Conservation (phyloP, 2,329 filamentous ascomycete genomes). For the Arthrinium puccinioides region DNA sequence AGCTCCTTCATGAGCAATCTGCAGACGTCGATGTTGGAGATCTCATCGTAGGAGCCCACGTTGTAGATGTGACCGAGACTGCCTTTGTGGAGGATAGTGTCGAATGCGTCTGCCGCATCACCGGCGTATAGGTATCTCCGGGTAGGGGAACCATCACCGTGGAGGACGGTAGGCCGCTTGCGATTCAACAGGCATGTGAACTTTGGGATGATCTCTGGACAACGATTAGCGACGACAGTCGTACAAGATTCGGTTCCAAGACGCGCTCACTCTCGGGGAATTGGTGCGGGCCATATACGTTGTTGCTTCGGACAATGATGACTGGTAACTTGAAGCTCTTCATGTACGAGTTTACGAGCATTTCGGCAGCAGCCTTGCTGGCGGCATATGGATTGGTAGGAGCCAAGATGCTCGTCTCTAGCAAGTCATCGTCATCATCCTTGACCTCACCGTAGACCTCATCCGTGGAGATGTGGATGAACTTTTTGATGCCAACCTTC, state of each 20-base stretch:
- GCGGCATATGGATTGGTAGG: constrained; percentile 80
- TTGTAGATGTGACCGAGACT: constrained; percentile 73
- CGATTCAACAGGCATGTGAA: constrained; percentile 68
- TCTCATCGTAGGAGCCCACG: constrained; percentile 69
- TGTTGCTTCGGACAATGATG: constrained; percentile 76
- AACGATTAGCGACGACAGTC: constrained; percentile 4
- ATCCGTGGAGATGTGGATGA: constrained; percentile 79
- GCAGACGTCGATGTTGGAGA: constrained; percentile 67
- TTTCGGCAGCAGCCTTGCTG: constrained; percentile 75
- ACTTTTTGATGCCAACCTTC: constrained; percentile 61
- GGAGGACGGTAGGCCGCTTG: constrained; percentile 59
- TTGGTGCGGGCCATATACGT: constrained; percentile 80
- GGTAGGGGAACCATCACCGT: constrained; percentile 69
- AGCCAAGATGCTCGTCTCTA: constrained; percentile 66
- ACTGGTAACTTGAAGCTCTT: constrained; percentile 76
- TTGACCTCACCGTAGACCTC: constrained; percentile 80
- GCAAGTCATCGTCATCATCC: constrained; percentile 61
- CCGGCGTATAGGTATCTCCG: constrained; percentile 72
- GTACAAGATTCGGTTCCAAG: background rate
- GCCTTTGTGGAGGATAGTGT: constrained; percentile 76
- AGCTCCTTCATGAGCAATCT: constrained; percentile 57
- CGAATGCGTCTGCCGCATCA: constrained; percentile 74
- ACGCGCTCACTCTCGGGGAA: constrained; percentile 66
- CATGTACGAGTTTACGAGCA: constrained; percentile 80
- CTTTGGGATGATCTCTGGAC: constrained; percentile 72